These are phyloP conservation scores for Xeromyces bisporus DNA, from an alignment of 495 filamentous ascomycete species.

Conservation along the genomic window DNA sequence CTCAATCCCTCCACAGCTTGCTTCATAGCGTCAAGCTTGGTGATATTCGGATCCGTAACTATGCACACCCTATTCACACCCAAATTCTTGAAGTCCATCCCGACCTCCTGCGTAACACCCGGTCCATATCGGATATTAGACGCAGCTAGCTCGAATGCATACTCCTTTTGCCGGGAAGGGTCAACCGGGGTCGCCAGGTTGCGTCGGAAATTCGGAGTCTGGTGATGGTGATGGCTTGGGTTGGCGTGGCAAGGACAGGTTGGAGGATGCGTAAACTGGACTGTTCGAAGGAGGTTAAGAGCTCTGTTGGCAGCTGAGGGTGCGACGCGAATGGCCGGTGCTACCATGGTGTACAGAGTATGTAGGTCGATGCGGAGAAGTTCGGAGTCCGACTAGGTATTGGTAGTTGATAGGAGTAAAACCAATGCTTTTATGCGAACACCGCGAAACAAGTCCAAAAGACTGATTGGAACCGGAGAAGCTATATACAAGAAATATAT, in stretches of 20 bases:
- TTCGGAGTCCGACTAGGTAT: too few species aligned
- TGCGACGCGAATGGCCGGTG: conserved; percentile 40
- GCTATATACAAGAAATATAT: too few species aligned
- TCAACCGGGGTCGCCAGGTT: conserved; percentile 61
- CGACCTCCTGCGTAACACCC: conserved; percentile 90
- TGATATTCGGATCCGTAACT: conserved; percentile 72
- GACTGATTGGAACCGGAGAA: too few species aligned
- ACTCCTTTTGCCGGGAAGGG: conserved; percentile 63
- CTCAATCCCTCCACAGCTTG: conserved; percentile 63
- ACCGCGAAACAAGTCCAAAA: too few species aligned
- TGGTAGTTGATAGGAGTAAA: too few species aligned
- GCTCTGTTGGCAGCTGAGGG: conserved; percentile 59
- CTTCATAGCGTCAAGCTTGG: conserved; percentile 67
- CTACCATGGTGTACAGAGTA: conserved; percentile 31
- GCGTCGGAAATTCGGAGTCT: conserved; percentile 39
- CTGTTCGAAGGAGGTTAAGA: conserved; percentile 64
- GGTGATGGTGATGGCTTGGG: conserved; percentile 53
- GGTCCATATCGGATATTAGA: conserved; percentile 87
- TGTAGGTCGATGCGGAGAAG: too few species aligned
- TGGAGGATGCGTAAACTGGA: conserved; percentile 81
- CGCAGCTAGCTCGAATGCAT: conserved; percentile 95
- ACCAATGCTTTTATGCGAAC: too few species aligned
- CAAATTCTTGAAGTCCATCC: conserved; percentile 95
- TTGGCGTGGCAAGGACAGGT: conserved; percentile 87
- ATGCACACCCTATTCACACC: conserved; percentile 71